A percentile compares a stretch with the other conserved stretches of the same genome.
These are phyloP conservation scores for Clavispora vitiphila DNA, from an alignment of 805 yeast species.

Conservation along the genomic window DNA sequence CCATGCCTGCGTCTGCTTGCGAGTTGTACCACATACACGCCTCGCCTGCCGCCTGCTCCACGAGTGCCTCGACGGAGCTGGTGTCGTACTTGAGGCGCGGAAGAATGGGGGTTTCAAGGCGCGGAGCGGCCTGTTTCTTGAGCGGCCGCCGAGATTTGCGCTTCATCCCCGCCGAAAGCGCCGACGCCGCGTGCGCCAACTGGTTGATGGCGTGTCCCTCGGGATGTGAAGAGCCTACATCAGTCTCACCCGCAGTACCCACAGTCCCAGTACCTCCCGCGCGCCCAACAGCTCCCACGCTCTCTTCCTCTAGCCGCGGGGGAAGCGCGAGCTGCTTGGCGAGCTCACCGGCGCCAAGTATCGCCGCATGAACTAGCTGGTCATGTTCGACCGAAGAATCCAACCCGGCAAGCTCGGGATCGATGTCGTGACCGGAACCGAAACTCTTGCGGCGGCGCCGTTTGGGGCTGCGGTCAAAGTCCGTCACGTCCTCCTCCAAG, in stretches of 20 bases:
- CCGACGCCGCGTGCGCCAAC: constrained; percentile 26
- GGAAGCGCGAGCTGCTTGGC: constrained; percentile 38
- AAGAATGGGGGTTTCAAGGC: not conserved
- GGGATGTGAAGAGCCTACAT: not conserved
- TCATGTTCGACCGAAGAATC: constrained; percentile 47
- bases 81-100: constrained; percentile 20
- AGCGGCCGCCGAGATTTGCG: constrained; percentile 6
- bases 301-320: not conserved
- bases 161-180: constrained; percentile 12
- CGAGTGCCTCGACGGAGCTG: constrained; percentile 26
- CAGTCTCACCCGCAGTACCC: no score
- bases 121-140: constrained; percentile 4
- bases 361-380: constrained; percentile 64
- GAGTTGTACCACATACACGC: constrained; percentile 34
- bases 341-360: constrained; percentile 61
- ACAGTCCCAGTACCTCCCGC: no score
- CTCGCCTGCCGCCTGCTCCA: constrained; percentile 32
- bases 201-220: constrained; percentile 20
- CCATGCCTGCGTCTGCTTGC: constrained; percentile 11
- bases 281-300: not conserved
- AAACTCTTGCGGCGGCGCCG: constrained; percentile 7
- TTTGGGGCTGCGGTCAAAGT: constrained; percentile 13
- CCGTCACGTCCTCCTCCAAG: constrained; percentile 21
- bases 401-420: constrained; percentile 35
- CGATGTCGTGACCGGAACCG: constrained; percentile 20